A percentile compares a stretch with the other conserved stretches of the same genome.
Evolutionary conservation across 116 monocot genomes (phyloP).

Genomic region (Thalassia testudinum): DNA sequence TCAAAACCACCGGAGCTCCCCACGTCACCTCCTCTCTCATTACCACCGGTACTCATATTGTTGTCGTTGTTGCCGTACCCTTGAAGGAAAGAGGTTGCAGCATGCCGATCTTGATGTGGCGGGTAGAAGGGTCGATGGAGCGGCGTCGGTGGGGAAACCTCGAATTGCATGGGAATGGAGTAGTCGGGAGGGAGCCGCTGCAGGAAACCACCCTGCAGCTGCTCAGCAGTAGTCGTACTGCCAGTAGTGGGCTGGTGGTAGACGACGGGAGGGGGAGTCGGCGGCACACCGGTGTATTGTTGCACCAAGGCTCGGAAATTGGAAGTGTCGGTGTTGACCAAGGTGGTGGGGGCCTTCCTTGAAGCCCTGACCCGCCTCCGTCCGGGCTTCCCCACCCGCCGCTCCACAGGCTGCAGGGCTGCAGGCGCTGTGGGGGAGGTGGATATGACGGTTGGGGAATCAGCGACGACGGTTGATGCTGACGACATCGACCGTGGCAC

Average conservation of each 20-base stretch:
- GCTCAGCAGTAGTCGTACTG: background rate
- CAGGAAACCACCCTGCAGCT: background rate
- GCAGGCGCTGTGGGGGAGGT: background rate
- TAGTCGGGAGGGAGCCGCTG: too few relatives aligned
- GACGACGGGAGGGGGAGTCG: background rate
- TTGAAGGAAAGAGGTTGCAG: too few relatives aligned
- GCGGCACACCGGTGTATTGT: constrained; percentile 61
- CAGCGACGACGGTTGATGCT: background rate
- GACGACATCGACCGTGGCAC: background rate
- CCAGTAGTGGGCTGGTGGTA: background rate
- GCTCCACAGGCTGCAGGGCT: background rate
- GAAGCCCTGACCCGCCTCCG: constrained; percentile 39
- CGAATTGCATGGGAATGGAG: too few relatives aligned
- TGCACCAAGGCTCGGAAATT: constrained; percentile 91
- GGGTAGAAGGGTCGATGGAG: too few relatives aligned
- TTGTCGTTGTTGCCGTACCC: too few relatives aligned
- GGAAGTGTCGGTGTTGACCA: constrained; percentile 64
- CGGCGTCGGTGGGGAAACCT: too few relatives aligned
- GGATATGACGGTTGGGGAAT: background rate
- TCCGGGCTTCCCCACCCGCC: constrained; percentile 10
- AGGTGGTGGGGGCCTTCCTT: constrained; percentile 45
- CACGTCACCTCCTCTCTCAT: too few relatives aligned
- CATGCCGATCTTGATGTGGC: too few relatives aligned
- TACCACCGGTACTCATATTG: too few relatives aligned
- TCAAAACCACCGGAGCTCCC: too few relatives aligned